Conservation (phyloP, 805 yeast genomes). For the Saccharomycopsis sp. region DNA sequence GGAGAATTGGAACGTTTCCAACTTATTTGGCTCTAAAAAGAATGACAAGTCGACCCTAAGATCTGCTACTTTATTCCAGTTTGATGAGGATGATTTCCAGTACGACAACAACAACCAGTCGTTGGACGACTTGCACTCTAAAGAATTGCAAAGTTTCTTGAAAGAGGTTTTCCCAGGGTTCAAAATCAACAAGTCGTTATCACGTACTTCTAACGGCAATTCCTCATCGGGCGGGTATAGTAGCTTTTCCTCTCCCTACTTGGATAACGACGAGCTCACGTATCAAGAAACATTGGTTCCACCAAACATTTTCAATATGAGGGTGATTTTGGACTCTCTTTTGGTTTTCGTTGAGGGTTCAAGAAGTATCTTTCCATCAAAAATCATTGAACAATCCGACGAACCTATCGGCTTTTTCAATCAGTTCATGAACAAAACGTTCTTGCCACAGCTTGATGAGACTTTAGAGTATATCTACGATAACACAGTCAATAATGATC, state of each 20-base stretch:
- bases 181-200: slow-evolving; percentile 17
- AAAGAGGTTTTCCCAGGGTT: slow-evolving; percentile 71
- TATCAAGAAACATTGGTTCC: slow-evolving; percentile 61
- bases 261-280: slow-evolving; percentile 52
- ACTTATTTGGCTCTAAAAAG: slow-evolving; percentile 12
- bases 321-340: slow-evolving; percentile 67
- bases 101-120: slow-evolving; percentile 23
- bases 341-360: slow-evolving; percentile 61
- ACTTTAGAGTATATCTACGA: slow-evolving; percentile 49
- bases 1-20: slow-evolving; percentile 15
- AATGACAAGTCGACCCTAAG: slow-evolving; percentile 2
- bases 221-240: slow-evolving; percentile 29
- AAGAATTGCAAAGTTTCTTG: slow-evolving; percentile 39
- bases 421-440: slow-evolving; percentile 56
- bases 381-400: slow-evolving; percentile 19
- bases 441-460: slow-evolving; percentile 56
- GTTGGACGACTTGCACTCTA: slow-evolving; percentile 29
- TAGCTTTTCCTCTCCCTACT: slow-evolving; percentile 39
- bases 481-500: slow-evolving; percentile 35
- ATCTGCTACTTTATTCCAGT: slow-evolving; percentile 28
- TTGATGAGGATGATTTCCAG: slow-evolving; percentile 28
- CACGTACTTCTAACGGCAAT: slow-evolving; percentile 20
- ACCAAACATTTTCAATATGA: slow-evolving; percentile 71
- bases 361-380: slow-evolving; percentile 33
- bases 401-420: slow-evolving; percentile 46